A percentile compares a stretch with the other conserved stretches of the same genome.
These are phyloP conservation scores for Dothideomycetidae sp. DNA, from an alignment of 2,329 filamentous ascomycete species.

Conservation along the genomic window DNA sequence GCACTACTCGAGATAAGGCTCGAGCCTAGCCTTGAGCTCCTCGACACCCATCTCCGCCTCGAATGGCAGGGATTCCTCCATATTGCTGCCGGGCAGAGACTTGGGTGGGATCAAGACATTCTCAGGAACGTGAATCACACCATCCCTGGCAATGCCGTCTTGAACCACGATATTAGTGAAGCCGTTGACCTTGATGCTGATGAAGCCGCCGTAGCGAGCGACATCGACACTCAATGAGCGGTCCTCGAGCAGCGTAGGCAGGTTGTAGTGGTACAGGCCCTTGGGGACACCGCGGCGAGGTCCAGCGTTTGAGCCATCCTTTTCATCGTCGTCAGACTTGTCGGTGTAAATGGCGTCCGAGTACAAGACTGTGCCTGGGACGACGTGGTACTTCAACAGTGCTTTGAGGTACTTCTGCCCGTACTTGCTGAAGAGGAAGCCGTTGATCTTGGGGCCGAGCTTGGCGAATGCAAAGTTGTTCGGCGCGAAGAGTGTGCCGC, in stretches of 20 bases:
- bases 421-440: conserved; percentile 67
- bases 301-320: conserved; percentile 14
- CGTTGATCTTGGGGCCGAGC: conserved; percentile 59
- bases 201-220: conserved; percentile 50
- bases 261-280: conserved; percentile 50
- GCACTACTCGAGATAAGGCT: conserved; percentile 28
- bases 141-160: conserved; percentile 62
- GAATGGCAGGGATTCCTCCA: conserved; percentile 21
- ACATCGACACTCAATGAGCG: conserved; percentile 59
- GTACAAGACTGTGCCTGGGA: conserved; percentile 62
- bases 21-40: conserved; percentile 44
- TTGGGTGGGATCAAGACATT: conserved; percentile 65
- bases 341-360: conserved; percentile 61
- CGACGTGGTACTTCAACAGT: conserved; percentile 65
- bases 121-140: conserved; percentile 65
- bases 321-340: conserved; percentile 13
- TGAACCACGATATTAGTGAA: conserved; percentile 49
- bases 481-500: conserved; percentile 69
- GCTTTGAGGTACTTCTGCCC: conserved; percentile 66
- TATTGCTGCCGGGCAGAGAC: conserved; percentile 23
- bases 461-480: conserved; percentile 66
- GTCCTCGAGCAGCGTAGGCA: conserved; percentile 57
- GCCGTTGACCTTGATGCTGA: conserved; percentile 62
- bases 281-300: conserved; percentile 24
- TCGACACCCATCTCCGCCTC: conserved; percentile 43